Base-by-base conservation (phyloP, 208 protist species). In the Acanthamoeba culbertsoni region DNA sequence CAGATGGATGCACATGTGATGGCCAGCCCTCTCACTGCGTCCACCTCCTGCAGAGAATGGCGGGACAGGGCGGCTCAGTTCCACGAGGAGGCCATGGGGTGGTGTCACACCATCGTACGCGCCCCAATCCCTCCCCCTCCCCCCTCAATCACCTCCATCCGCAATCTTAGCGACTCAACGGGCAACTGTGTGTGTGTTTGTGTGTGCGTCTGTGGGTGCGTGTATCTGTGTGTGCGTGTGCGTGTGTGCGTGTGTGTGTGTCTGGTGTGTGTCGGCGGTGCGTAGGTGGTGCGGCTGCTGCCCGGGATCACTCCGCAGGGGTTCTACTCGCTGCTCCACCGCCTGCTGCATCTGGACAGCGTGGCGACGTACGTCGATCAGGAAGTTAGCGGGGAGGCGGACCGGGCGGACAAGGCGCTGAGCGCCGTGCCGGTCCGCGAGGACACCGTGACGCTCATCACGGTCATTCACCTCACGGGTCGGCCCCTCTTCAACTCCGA, bases 381-480 rank as follows among this genome's bases (percentile, higher is more conserved):
- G 26, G 86, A 92, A 57, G 40, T 92, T 33, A 79, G 37, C 68
- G 68, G 68, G 23, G 68, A 79, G 42, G 23, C 16, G 12, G 68
- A 79, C 23, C 33, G 68, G 37, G 26, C 48, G 37, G 68, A 79
- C 16, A 79, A 79, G 68, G 42, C 37, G 16, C 48, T 88, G 46
- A 57, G 79, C 18, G 79, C 51, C 28, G 33, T 92, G 2, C 86
- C 86, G 16, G 86, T 53, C 8, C 42, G 37, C n/a, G 86, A 92
- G 57, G 86, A 92, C 42, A 92, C 86, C 62, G 26, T 92, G 12
- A 92, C 86, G 14, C 55, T 92, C 26, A 92, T 92, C 45, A 92
- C 86, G 2, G 86, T 92, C 1, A 92, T 92, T 40, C 86, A 92
- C 37, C 57, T 92, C 8, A 92, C 86, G 5, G 86, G 86, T 26